These are phyloP conservation scores for Fraxinus anomala DNA, from an alignment of 257 asterid species.

Conservation along the genomic window DNA sequence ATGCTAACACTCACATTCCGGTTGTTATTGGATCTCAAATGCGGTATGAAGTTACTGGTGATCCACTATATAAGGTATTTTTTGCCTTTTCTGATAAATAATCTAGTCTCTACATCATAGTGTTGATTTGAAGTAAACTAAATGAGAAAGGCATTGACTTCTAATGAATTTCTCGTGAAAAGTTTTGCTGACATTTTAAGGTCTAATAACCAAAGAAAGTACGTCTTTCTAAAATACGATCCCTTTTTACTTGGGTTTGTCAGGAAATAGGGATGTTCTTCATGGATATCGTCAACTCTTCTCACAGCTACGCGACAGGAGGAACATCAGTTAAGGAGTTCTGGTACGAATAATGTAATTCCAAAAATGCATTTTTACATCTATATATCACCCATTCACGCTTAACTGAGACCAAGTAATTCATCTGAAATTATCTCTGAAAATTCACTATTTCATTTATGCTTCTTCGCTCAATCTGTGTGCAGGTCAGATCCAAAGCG, in stretches of 20 bases:
- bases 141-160: background rate
- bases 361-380: background rate
- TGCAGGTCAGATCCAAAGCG: conserved; percentile 78
- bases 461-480: background rate
- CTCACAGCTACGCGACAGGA: conserved; percentile 94
- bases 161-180: background rate
- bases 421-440: background rate
- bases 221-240: background rate
- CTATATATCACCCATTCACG: background rate
- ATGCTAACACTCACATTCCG: conserved; percentile 89
- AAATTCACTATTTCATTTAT: background rate
- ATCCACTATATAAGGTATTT: conserved; percentile 69
- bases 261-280: conserved; percentile 82
- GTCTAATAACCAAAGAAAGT: background rate
- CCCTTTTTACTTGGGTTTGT: conserved; percentile 14
- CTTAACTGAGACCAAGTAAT: background rate
- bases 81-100: background rate
- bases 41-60: conserved; percentile 94
- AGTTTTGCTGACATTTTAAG: background rate
- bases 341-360: conserved; percentile 50
- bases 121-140: conserved; percentile 1
- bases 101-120: background rate
- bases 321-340: conserved; percentile 77
- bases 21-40: conserved; percentile 84
- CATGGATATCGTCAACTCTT: conserved; percentile 79